Evolutionary conservation across 2,329 filamentous ascomycete genomes (phyloP), one percentile per base, ranked within the genome.

Genomic region (Microdochium paspali): DNA sequence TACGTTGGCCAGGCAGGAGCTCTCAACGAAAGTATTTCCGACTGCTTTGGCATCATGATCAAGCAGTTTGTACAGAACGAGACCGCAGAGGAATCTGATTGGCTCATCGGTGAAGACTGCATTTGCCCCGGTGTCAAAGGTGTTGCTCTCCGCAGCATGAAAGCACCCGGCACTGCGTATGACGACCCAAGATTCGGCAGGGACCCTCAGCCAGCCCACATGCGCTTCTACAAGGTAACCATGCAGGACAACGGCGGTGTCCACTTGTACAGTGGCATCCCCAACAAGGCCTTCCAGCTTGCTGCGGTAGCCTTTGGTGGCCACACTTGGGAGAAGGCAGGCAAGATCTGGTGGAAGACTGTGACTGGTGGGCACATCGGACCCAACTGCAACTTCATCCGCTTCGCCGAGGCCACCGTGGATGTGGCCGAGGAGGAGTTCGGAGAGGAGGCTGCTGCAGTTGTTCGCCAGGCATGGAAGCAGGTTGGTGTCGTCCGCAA

Each of bases 41-140:
- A 80, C 52, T 71, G 73, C 1, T 79, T 79, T 53, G 77, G 74
- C 49, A 70, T 74, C 59, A 78, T 80, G 72, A 62, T 75, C 49
- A 77, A 79, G 64, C 76, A 80, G 59, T 68, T 67, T 53, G 65
- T 67, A 9, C 64, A 75, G 46, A 51, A 73, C 21, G 66, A 72
- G 53, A 68, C 61, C 10, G 64, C 71, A 1, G 64, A 64, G 3
- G 60, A 67, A 9, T 72, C 74, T 2, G 73, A 79, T 56, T 79
- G 76, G 76, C 63, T 79, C 3, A 70, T 78, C 44, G 76, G 74
- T 26, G 72, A 79, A 56, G 69, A 69, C 26, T 74, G 73, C 44
- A 70, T 78, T 39, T 59, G 74, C 53, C 72, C 71, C 2, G 70
- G 63, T 3, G 64, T 76, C 52, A 75, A 75, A 57, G 73, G 73